Base-by-base conservation (phyloP, 345 rosid species). In the Passiflora organensis region DNA sequence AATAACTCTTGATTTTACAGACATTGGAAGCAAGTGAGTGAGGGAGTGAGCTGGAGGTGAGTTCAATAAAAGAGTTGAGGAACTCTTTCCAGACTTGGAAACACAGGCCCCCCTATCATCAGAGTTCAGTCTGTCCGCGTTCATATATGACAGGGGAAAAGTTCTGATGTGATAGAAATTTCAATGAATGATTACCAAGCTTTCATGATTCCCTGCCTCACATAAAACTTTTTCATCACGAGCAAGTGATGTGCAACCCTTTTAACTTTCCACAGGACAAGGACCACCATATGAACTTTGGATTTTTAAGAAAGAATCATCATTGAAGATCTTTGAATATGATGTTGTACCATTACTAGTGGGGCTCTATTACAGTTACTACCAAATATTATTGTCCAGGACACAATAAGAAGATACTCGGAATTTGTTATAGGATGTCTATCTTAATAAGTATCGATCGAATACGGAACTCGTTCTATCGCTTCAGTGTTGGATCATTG, bases 91-190 rank as follows among this genome's bases (percentile, higher is more conserved):
- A 13, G 48, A 38, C 43, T 9, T 15, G 17, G 51, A 61, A 51
- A 51, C 43, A 32, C 43, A 41, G 25, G 47, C 38, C 24, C 22
- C 48, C 50, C 10, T 19, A n/a, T n/a, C 20, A 37, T 0, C 51
- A 78, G 82, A 74, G 83, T 84, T 73, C 41, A 73, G 82, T 72
- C 80, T 71, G 71, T 70, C 70, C 77, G 74, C 83, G 87, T 75
- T 38, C 38, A 60, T 67, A 61, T 48, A 63, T 32, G 34, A 63
- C 69, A 75, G 36, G 54, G 20, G 18, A 69, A 69, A 58, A 59
- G 45, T 25, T 16, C n/a, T 46, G 75, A 72, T 66, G 51, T 63
- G 82, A 71, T 55, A 6, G 75, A 58, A 55, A 66, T 39, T 47
- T 41, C 49, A 51, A 34, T 25, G 45, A 56, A 47, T 23, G 22